These are phyloP conservation scores for Phytophthora agathidicida DNA, from an alignment of 352 stramenopile genomes.

Conservation along the genomic window DNA sequence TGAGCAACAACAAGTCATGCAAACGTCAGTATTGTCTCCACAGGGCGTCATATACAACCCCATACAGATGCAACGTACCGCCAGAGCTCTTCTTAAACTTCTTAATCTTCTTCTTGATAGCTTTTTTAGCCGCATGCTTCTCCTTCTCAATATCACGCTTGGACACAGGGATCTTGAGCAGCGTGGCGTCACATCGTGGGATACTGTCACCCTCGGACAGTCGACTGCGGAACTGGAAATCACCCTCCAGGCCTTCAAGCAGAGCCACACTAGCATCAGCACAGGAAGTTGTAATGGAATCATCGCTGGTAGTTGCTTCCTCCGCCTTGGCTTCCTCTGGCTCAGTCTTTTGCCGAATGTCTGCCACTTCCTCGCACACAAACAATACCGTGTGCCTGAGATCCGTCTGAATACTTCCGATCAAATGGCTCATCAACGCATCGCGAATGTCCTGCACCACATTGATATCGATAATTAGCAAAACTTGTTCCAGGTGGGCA, in stretches of 20 bases:
- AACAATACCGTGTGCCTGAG: conserved; percentile 74
- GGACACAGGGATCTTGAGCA: conserved; percentile 75
- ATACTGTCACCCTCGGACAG: conserved; percentile 81
- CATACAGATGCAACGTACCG: conserved; percentile 35
- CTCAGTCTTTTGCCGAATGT: conserved; percentile 37
- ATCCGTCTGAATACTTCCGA: conserved; percentile 60
- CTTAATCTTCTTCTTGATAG: conserved; percentile 89
- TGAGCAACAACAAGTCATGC: background rate
- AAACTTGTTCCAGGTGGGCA: background rate
- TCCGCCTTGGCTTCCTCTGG: conserved; percentile 1
- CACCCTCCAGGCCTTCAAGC: conserved; percentile 37
- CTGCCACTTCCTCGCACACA: conserved; percentile 71
- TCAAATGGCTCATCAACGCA: conserved; percentile 66
- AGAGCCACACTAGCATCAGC: conserved; percentile 26
- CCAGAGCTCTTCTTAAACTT: conserved; percentile 81
- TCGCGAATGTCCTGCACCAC: conserved; percentile 62
- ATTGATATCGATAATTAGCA: background rate
- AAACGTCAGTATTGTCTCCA: conserved; percentile 1
- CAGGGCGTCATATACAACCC: background rate
- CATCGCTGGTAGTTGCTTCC: conserved; percentile 1
- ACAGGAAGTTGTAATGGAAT: background rate
- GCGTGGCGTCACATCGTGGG: conserved; percentile 68
- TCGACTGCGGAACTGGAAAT: conserved; percentile 54
- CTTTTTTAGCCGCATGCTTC: conserved; percentile 79
- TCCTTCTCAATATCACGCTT: conserved; percentile 78